Evolutionary conservation across 2,329 filamentous ascomycete genomes (phyloP).

Genomic region (Emergomyces pasteurianus): DNA sequence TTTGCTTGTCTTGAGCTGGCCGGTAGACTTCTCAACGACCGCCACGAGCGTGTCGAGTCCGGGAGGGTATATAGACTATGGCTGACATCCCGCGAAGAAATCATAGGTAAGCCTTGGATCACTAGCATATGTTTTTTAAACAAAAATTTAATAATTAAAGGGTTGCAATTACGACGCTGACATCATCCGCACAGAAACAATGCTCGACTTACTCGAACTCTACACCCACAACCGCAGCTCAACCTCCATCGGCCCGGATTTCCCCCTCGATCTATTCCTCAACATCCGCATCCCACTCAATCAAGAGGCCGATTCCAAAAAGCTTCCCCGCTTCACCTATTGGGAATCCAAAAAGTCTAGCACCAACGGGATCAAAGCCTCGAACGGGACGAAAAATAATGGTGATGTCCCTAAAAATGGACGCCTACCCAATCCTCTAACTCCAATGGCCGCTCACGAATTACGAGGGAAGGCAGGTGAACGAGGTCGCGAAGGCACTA

Average conservation of each 20-base stretch:
- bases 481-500: conserved; percentile 54
- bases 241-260: conserved; percentile 61
- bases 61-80: conserved; percentile 40
- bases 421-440: conserved; percentile 26
- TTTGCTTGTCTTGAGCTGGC: conserved; percentile 73
- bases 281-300: conserved; percentile 79
- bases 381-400: conserved; percentile 17
- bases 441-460: conserved; percentile 34
- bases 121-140: too few species aligned
- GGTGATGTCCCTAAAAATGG: conserved; percentile 9
- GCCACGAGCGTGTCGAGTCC: conserved; percentile 39
- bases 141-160: neutral
- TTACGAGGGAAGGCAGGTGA: conserved; percentile 33
- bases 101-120: conserved; percentile 41
- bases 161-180: conserved; percentile 22
- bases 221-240: conserved; percentile 72
- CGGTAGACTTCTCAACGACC: conserved; percentile 50
- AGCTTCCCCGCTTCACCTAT: conserved; percentile 52
- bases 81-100: conserved; percentile 34
- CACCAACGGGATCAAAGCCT: conserved; percentile 8
- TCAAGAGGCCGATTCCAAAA: conserved; percentile 56
- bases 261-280: conserved; percentile 68
- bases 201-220: conserved; percentile 81
- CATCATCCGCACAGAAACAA: conserved; percentile 53
- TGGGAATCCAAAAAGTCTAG: conserved; percentile 26